Percentiles rank a stretch among this genome's conserved stretches.
phyloP scores from a whole-genome alignment of 148 eudicot species.

The Fallopia convolvulus region DNA sequence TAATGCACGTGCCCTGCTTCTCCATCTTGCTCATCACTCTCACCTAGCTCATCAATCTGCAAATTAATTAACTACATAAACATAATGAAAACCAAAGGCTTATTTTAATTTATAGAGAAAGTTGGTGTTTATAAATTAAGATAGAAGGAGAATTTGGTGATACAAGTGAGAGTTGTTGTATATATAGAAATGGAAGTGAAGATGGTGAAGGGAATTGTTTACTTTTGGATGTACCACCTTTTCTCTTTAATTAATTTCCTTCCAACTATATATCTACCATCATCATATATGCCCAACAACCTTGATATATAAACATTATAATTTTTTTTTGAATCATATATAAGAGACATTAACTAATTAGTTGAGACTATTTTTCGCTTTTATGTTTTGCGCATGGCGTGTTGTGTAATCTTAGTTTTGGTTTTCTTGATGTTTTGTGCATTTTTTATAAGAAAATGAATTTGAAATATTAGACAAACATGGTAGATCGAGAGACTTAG shows the following conservation, averaged over 20 bases:
- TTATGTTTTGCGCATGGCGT: too few species aligned
- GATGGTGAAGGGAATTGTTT: neutral
- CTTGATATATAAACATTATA: neutral
- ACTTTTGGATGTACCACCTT: neutral
- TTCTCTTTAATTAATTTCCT: neutral
- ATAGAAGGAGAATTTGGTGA: neutral
- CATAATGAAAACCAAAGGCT: neutral
- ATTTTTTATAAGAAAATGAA: too few species aligned
- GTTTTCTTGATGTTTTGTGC: too few species aligned
- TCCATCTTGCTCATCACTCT: slow-evolving; percentile 15
- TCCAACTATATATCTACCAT: neutral
- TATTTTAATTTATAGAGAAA: neutral
- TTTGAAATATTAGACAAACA: too few species aligned
- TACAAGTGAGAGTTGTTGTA: neutral
- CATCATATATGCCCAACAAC: neutral
- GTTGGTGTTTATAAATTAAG: neutral
- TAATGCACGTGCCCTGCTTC: slow-evolving; percentile 20
- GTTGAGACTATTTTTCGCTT: too few species aligned
- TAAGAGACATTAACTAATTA: too few species aligned
- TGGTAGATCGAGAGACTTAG: too few species aligned
- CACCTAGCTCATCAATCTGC: neutral
- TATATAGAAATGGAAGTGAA: neutral
- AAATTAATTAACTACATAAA: neutral
- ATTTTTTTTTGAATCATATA: too few species aligned
- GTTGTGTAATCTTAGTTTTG: too few species aligned